phyloP scores from a whole-genome alignment of 768 basidiomycete species.

The Podaxis carcinomalis region DNA sequence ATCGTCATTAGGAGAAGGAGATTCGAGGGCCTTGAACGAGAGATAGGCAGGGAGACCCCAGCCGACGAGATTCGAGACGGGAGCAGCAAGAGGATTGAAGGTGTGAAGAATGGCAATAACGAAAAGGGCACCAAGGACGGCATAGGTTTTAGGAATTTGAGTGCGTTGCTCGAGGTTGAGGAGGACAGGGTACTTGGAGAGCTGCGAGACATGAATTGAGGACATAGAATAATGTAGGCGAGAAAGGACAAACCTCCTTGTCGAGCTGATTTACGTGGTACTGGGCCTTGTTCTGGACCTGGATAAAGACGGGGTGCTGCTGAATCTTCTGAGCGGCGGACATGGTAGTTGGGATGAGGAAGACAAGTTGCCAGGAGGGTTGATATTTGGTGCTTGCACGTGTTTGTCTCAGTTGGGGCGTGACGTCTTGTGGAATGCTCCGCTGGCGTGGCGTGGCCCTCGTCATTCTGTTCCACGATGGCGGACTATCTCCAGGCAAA shows the following conservation, averaged over 20 bases:
- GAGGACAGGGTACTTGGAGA: constrained; percentile 83
- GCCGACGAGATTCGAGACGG: constrained; percentile 92
- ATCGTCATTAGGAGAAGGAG: constrained; percentile 78
- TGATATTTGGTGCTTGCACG: constrained; percentile 57
- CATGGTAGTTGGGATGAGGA: constrained; percentile 42
- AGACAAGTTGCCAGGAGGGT: constrained; percentile 22
- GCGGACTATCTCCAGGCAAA: constrained; percentile 50
- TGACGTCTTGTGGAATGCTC: constrained; percentile 29
- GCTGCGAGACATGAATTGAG: constrained; percentile 33
- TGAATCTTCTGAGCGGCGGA: constrained; percentile 80
- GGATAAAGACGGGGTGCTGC: constrained; percentile 82
- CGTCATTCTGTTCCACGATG: constrained; percentile 33
- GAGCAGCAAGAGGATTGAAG: constrained; percentile 87
- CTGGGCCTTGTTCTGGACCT: constrained; percentile 78
- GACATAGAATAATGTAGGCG: background rate
- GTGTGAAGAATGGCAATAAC: constrained; percentile 73
- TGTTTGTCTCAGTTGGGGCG: constrained; percentile 53
- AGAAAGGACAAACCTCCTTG: constrained; percentile 72
- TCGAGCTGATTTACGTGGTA: constrained; percentile 88
- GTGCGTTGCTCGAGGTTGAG: constrained; percentile 85
- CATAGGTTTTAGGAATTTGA: constrained; percentile 89
- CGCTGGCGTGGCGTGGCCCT: constrained; percentile 14
- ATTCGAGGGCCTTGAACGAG: constrained; percentile 92
- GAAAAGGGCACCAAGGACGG: constrained; percentile 67
- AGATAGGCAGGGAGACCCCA: constrained; percentile 94